Evolutionary conservation across 1,284 basidiomycete species (phyloP), one percentile per base, ranked within the genome.

Genomic region (Irpex rosettiformis): DNA sequence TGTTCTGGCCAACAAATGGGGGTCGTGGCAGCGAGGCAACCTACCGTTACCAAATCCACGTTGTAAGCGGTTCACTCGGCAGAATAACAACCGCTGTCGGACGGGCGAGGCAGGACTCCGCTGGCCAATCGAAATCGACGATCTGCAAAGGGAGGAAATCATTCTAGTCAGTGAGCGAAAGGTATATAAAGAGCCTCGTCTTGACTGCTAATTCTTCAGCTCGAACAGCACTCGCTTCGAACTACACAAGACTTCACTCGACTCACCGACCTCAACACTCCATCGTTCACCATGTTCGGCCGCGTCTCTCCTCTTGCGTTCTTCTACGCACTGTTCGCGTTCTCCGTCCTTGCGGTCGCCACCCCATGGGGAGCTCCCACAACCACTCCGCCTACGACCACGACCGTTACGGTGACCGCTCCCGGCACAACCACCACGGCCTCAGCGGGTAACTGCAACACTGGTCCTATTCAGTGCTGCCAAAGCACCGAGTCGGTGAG

Each of bases 381-480:
- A 13, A 42, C 57, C 18, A 54, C 51, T 10, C 10, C 61, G 16
- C 56, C 57, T 8, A 53, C 57, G 6, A 58, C 63, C 21, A 43
- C 16, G 25, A 68, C 67, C 11, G 52, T 64, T 47, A 65, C 64
- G 7, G 61, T 55, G 28, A 61, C 61, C 25, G 54, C 56, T 2
- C 60, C 68, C n/a, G 55, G 56, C 28, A 30, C 66, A 24, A 59
- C 64, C 24, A n/a, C 52, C 4, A 54, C 57, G 40, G 27, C 28
- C 49, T 49, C 65, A 11, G 57, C 52, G 10, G 56, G 66, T 57
- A 40, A 59, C 51, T 72, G 70, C 65, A 62, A 61, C 59, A 66
- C 66, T 16, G 68, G 68, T 24, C 29, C 61, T 51, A 43, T 69
- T 27, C 70, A 71, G 64, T 73, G 72, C 67, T 73, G 72, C 68